These are phyloP conservation scores for Rhodamnia rubescens DNA, from an alignment of 345 rosid genomes.

Conservation along the genomic window DNA sequence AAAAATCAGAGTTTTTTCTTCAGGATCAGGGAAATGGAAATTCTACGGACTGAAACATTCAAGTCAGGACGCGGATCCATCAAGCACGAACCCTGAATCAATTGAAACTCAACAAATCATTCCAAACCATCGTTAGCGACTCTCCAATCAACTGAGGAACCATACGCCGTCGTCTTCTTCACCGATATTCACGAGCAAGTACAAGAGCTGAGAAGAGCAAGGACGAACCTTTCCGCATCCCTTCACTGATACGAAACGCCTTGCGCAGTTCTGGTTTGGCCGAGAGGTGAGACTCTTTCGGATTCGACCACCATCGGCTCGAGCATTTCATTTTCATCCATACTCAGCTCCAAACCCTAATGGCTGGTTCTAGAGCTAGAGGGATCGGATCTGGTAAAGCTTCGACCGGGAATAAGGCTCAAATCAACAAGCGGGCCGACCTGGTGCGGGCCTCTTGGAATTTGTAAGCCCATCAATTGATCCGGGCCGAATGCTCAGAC, in stretches of 20 bases:
- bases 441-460: not conserved
- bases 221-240: not conserved
- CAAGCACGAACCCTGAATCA: not conserved
- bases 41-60: not conserved
- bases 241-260: not conserved
- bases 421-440: not conserved
- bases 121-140: not conserved
- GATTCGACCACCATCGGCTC: not conserved
- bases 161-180: not conserved
- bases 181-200: not conserved
- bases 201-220: not conserved
- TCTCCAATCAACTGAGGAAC: not conserved
- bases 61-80: not conserved
- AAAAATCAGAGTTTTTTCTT: not conserved
- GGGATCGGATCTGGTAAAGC: not conserved
- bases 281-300: not conserved
- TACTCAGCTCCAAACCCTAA: not conserved
- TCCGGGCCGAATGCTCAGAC: not conserved
- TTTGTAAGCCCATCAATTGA: not conserved
- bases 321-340: not conserved
- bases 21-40: not conserved
- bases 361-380: not conserved
- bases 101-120: not conserved
- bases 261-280: not conserved
- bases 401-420: not conserved